A percentile compares a stretch with the other conserved stretches of the same genome.
Evolutionary conservation across 768 basidiomycete species (phyloP).

Genomic region (Russula vinacea): DNA sequence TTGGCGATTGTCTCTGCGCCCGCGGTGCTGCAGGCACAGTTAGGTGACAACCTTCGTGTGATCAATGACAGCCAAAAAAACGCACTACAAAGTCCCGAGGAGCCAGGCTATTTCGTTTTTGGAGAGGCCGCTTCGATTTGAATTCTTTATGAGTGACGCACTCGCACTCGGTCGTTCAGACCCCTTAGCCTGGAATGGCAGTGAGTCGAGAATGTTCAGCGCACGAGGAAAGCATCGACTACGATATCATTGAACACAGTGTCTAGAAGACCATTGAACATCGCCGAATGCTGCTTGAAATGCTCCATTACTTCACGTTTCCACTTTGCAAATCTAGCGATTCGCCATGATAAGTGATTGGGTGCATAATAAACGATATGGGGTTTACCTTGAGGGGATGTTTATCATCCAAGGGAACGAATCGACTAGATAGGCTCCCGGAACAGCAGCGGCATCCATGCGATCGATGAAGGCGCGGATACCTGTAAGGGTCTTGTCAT

Average conservation of each 20-base stretch:
- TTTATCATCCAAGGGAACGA: slow-evolving; percentile 30
- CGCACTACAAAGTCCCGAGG: slow-evolving; percentile 20
- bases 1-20: too few relatives aligned
- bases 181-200: neutral
- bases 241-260: slow-evolving; percentile 21
- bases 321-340: slow-evolving; percentile 29
- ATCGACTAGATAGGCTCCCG: slow-evolving; percentile 30
- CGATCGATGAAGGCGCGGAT: slow-evolving; percentile 2
- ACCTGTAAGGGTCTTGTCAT: slow-evolving; percentile 6
- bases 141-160: slow-evolving; percentile 15
- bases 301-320: slow-evolving; percentile 30
- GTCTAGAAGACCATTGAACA: slow-evolving; percentile 27
- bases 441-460: slow-evolving; percentile 15
- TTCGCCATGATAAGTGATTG: too few relatives aligned
- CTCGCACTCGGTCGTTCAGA: slow-evolving; percentile 8
- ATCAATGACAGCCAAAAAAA: neutral
- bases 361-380: too few relatives aligned
- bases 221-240: neutral
- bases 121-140: slow-evolving; percentile 17
- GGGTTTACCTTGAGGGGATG: slow-evolving; percentile 24
- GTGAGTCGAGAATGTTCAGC: neutral
- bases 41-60: neutral
- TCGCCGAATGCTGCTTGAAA: slow-evolving; percentile 2
- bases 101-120: slow-evolving; percentile 26
- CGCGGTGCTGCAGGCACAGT: too few relatives aligned